Percentiles rank a stretch among this genome's conserved stretches.
phyloP scores from a whole-genome alignment of 106 monocot genomes.

The Allium sativum region DNA sequence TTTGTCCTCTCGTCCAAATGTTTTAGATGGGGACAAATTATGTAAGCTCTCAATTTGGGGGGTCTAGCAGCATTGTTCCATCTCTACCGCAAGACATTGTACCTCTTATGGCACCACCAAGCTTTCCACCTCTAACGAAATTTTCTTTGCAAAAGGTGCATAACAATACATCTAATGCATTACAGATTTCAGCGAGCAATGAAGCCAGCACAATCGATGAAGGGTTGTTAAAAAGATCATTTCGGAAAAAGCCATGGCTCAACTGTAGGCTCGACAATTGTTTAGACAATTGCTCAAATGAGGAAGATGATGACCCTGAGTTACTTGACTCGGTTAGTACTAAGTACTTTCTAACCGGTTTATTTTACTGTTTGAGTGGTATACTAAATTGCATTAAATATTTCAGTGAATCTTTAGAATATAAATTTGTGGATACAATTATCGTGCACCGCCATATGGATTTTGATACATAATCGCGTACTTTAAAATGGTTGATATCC shows the following conservation, averaged over 20 bases:
- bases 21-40: constrained; percentile 34
- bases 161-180: constrained; percentile 10
- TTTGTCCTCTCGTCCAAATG: too few relatives aligned
- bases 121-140: constrained; percentile 36
- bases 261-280: constrained; percentile 60
- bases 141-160: constrained; percentile 29
- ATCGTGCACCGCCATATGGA: too few relatives aligned
- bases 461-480: too few relatives aligned
- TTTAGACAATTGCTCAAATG: constrained; percentile 42
- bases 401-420: too few relatives aligned
- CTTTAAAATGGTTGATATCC: too few relatives aligned
- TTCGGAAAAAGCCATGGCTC: constrained; percentile 47
- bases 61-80: too few relatives aligned
- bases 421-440: too few relatives aligned
- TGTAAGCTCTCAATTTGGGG: constrained; percentile 18
- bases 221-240: constrained; percentile 32
- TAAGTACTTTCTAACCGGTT: neutral
- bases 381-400: too few relatives aligned
- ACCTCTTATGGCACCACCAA: constrained; percentile 59
- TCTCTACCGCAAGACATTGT: too few relatives aligned
- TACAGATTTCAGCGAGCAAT: constrained; percentile 6
- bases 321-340: constrained; percentile 30
- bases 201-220: constrained; percentile 11
- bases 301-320: constrained; percentile 33
- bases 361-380: too few relatives aligned